Base-by-base conservation (phyloP, 495 filamentous ascomycete species). In the Penicillium lagena region DNA sequence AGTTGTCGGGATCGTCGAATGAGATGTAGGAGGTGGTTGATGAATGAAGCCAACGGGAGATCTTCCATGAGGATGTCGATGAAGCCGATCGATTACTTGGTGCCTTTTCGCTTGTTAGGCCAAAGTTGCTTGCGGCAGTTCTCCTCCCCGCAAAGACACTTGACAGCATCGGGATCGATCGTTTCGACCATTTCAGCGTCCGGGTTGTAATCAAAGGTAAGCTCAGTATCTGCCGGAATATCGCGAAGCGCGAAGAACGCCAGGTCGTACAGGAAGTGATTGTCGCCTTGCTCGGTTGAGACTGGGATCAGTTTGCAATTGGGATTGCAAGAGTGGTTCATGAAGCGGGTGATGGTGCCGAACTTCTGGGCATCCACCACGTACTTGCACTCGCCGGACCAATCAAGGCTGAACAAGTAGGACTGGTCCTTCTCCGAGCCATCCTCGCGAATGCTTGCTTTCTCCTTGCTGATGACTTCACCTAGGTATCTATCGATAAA, bases 401-500 rank as follows among this genome's bases (percentile, higher is more conserved):
- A 95, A 59, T 98, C 91, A 6, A 96, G 77, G 4, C 74, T 76
- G 60, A 95, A 96, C 1, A 96, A 75, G 54, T 96, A 96, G 0
- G 79, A 81, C 43, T 68, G 52, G 0, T 47, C 47, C 12, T 55
- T 49, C 3, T 65, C 54, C 71, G 30, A 63, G 59, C 2, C 57
- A 22, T 22, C 64, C 27, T 89, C 83, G 7, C 93, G 82, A 2
- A 65, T 52, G 17, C 82, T 75, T 3, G 90, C 85, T 58, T 84
- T 81, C 9, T 76, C 61, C 15, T 76, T 70, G 0, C 85, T 88
- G 48, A 97, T 85, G 22, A 96, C 78, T 59, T 97, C 91, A 1
- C 91, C 91, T 11, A 89, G 80, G 49, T 97, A 97, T 14, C 78
- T 76, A 55, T 94, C 91, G 42, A 97, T 79, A 52, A 94, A 96